These are phyloP conservation scores for Lineolata rhizophorae DNA, from an alignment of 495 filamentous ascomycete genomes.

Conservation along the genomic window DNA sequence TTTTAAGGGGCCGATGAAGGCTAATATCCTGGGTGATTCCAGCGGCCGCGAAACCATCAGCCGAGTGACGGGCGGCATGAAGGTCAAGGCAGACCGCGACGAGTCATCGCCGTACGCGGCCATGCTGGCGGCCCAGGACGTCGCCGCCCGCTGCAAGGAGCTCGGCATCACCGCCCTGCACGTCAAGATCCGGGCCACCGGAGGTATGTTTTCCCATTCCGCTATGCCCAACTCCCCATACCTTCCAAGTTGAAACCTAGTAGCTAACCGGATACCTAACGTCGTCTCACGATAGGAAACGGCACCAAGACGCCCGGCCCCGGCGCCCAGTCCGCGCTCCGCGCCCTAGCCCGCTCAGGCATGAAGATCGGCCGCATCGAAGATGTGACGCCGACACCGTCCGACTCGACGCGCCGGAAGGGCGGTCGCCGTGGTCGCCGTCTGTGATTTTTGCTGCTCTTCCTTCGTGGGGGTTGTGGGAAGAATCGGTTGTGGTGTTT, in stretches of 20 bases:
- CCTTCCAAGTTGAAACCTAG: background rate
- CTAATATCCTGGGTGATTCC: slow-evolving; percentile 47
- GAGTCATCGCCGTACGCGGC: slow-evolving; percentile 98
- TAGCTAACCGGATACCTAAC: too few species aligned
- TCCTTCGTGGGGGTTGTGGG: slow-evolving; percentile 13
- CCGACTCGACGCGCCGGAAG: slow-evolving; percentile 97
- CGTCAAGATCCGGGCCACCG: slow-evolving; percentile 99
- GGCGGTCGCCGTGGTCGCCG: slow-evolving; percentile 99
- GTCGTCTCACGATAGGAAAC: slow-evolving; percentile 39
- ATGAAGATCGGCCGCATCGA: slow-evolving; percentile 99
- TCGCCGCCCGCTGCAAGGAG: slow-evolving; percentile 95
- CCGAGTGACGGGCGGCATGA: slow-evolving; percentile 99
- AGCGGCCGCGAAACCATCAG: slow-evolving; percentile 98
- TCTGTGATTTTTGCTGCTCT: slow-evolving; percentile 42
- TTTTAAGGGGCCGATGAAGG: slow-evolving; percentile 12
- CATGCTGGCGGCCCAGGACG: slow-evolving; percentile 97
- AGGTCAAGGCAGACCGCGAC: slow-evolving; percentile 99
- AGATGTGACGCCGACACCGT: slow-evolving; percentile 97
- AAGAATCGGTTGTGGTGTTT: slow-evolving; percentile 14
- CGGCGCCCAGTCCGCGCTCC: slow-evolving; percentile 95
- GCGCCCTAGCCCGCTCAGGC: slow-evolving; percentile 89
- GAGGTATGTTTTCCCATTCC: slow-evolving; percentile 42
- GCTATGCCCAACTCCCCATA: slow-evolving; percentile 1
- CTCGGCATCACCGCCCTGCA: slow-evolving; percentile 95
- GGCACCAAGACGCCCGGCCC: slow-evolving; percentile 98